Conservation (phyloP, 2,329 filamentous ascomycete species). For the Dactylellina leptospora region DNA sequence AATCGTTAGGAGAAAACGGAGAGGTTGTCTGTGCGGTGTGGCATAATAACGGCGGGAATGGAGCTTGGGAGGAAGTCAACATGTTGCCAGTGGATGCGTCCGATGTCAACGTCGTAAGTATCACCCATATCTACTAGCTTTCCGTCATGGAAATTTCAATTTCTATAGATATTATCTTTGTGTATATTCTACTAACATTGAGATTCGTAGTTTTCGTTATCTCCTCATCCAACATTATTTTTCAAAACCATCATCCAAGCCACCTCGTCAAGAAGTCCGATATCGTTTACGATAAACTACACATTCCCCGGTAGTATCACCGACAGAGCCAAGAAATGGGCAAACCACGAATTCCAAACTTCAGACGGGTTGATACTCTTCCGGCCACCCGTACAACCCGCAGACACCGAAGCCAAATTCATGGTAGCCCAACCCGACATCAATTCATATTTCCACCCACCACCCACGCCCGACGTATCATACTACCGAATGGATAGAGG, state of each 20-base stretch:
- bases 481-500: neutral
- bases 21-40: slow-evolving; percentile 23
- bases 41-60: slow-evolving; percentile 32
- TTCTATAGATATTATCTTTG: no score
- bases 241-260: slow-evolving; percentile 31
- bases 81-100: slow-evolving; percentile 3
- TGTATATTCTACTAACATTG: neutral
- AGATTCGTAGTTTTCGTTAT: slow-evolving; percentile 22
- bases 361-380: slow-evolving; percentile 38
- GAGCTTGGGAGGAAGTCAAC: slow-evolving; percentile 8
- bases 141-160: no score
- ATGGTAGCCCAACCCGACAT: neutral
- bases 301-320: neutral
- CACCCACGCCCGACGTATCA: neutral
- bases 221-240: slow-evolving; percentile 6
- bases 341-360: slow-evolving; percentile 34
- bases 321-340: slow-evolving; percentile 32
- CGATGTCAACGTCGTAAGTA: slow-evolving; percentile 33
- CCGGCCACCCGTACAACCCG: no score
- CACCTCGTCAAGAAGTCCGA: slow-evolving; percentile 3
- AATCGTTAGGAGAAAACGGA: neutral
- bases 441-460: slow-evolving; percentile 12
- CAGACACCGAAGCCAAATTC: neutral
- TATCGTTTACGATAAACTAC: slow-evolving; percentile 49
- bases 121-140: slow-evolving; percentile 1